These are phyloP conservation scores for Venturia pyrina DNA, from an alignment of 2,329 filamentous ascomycete genomes.

Conservation along the genomic window DNA sequence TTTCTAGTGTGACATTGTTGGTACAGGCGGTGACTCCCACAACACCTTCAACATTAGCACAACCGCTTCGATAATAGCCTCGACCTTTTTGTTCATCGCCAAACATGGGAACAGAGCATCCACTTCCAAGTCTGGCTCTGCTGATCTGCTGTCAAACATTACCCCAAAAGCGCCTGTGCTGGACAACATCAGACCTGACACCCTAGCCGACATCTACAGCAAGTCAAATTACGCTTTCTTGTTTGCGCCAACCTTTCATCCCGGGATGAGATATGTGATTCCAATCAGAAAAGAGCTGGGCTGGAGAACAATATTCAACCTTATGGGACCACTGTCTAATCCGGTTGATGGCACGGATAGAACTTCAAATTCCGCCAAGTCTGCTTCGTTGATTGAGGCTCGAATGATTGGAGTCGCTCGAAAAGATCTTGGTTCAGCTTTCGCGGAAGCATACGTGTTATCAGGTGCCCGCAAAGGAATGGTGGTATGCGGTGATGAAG, in stretches of 20 bases:
- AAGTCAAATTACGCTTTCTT: conserved; percentile 88
- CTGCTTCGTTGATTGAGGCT: conserved; percentile 58
- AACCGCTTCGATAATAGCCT: conserved; percentile 84
- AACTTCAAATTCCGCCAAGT: background rate
- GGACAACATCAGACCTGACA: conserved; percentile 59
- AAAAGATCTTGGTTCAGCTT: conserved; percentile 75
- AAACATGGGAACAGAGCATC: conserved; percentile 97
- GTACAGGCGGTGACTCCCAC: conserved; percentile 91
- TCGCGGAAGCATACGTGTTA: conserved; percentile 72
- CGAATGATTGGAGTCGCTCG: conserved; percentile 89
- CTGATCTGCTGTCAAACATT: conserved; percentile 76
- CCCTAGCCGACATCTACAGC: conserved; percentile 63
- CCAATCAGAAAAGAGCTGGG: conserved; percentile 79
- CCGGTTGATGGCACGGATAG: conserved; percentile 59
- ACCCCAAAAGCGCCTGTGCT: conserved; percentile 64
- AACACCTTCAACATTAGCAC: conserved; percentile 98
- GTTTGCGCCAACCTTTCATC: conserved; percentile 92
- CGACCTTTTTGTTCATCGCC: conserved; percentile 71
- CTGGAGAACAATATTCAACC: conserved; percentile 95
- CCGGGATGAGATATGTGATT: conserved; percentile 83
- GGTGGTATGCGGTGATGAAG: conserved; percentile 87
- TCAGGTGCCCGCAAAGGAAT: conserved; percentile 73
- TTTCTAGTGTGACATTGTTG: conserved; percentile 76
- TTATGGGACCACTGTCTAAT: conserved; percentile 86
- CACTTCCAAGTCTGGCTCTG: conserved; percentile 90